Evolutionary conservation across 768 basidiomycete genomes (phyloP), one percentile per base, ranked within the genome.

Genomic region (Mycena epipterygia): DNA sequence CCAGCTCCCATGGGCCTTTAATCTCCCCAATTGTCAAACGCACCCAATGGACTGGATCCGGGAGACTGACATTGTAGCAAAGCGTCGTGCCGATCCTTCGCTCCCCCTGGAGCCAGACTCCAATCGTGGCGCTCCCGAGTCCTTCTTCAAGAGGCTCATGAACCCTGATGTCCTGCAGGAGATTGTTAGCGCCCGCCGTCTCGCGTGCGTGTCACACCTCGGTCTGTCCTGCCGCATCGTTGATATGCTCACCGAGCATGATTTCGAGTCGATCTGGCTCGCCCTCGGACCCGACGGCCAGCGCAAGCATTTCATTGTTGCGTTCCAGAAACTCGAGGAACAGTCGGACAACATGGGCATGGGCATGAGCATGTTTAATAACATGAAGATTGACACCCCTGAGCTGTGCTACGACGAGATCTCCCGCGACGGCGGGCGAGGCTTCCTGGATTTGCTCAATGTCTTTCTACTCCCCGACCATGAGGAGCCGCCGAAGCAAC

Each of bases 361-460:
- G 39, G 51, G 63, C 12, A 42, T 53, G 51, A 14, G 5, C 25
- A 48, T 56, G 39, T 64, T 64, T n/a, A n/a, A 33, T 21, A 32
- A 55, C 53, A 8, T n/a, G 12, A 64, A 64, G 29, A 7, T 64
- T 8, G 63, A 64, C 30, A 3, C 41, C 11, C 53, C 64, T 14
- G 63, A 64, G 42, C 42, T 65, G 9, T 65, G 64, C 25, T 46
- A 32, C 41, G 58, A 67, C 59, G 64, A 61, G 63, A 19, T 60
- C n/a, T 49, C 55, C 16, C 42, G 64, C 7, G 51, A 61, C 44
- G 51, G 52, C 12, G 70, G 70, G 12, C 25, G 56, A 39, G 70
- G 70, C 16, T 71, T 58, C 46, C 27, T 71, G 27, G 70, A 71
- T 16, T 65, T 71, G 30, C 32, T 67, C 21, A 67, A 53, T 23